These are phyloP conservation scores for Populus pruinosa DNA, from an alignment of 345 rosid species.

Conservation along the genomic window DNA sequence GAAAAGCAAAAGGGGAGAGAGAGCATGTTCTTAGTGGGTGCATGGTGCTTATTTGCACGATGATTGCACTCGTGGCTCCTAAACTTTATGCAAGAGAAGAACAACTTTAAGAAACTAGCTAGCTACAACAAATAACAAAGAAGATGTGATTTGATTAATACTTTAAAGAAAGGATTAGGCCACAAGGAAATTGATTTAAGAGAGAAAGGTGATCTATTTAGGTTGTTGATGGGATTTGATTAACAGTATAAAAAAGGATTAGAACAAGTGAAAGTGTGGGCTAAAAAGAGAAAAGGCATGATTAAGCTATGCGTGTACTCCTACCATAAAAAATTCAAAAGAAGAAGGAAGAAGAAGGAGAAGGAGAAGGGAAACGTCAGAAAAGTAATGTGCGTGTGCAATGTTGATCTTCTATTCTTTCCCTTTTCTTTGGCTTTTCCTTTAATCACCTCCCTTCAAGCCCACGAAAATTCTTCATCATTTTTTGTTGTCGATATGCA, in stretches of 20 bases:
- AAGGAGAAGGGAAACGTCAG: neutral
- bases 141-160: slow-evolving; percentile 25
- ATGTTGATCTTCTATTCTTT: slow-evolving; percentile 15
- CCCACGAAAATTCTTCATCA: slow-evolving; percentile 29
- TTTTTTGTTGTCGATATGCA: neutral
- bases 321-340: neutral
- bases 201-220: slow-evolving; percentile 5
- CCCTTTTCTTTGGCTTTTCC: slow-evolving; percentile 8
- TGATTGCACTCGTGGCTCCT: slow-evolving; percentile 50
- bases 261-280: slow-evolving; percentile 12
- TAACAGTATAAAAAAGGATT: slow-evolving; percentile 3
- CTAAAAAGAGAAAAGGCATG: slow-evolving; percentile 11
- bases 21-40: slow-evolving; percentile 33
- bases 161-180: slow-evolving; percentile 14
- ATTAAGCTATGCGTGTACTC: slow-evolving; percentile 11
- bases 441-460: slow-evolving; percentile 22
- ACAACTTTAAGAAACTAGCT: slow-evolving; percentile 4
- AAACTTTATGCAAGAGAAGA: slow-evolving; percentile 20
- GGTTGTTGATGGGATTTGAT: slow-evolving; percentile 9
- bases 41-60: slow-evolving; percentile 41
- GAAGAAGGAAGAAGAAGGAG: neutral
- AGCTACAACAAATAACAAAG: slow-evolving; percentile 2
- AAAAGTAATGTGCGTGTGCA: slow-evolving; percentile 24
- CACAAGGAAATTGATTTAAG: slow-evolving; percentile 14
- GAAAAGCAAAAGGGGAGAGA: neutral